Evolutionary conservation across 139 green algal species (phyloP).

Genomic region (Diplosphaera chodatii): DNA sequence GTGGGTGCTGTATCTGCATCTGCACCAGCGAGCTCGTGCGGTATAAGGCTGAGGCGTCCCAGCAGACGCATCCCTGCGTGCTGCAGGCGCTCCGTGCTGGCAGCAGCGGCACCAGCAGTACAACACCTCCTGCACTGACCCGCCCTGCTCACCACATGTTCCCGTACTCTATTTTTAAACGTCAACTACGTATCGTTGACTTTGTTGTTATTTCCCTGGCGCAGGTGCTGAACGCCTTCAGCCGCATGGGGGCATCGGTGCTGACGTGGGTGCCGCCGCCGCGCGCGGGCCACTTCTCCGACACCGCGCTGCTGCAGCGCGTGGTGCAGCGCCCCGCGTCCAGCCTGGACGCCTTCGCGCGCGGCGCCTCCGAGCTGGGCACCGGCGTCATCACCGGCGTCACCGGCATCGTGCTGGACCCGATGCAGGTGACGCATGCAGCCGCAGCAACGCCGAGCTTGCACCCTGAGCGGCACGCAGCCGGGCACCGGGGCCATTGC

Average conservation of each 20-base stretch:
- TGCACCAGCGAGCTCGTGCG: no score
- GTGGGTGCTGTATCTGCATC: no score
- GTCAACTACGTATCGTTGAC: no score
- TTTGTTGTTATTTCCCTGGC: no score
- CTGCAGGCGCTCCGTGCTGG: no score
- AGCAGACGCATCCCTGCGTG: no score
- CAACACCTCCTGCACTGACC: no score
- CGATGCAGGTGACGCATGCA: conserved; percentile 41
- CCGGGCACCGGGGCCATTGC: background rate
- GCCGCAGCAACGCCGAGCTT: no score
- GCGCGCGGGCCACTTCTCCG: conserved; percentile 37
- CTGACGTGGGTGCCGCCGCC: conserved; percentile 58
- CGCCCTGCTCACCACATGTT: no score
- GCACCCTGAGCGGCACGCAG: background rate
- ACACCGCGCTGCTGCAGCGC: conserved; percentile 47
- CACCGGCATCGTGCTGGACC: conserved; percentile 57
- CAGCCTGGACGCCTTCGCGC: conserved; percentile 52
- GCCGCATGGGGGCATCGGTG: conserved; percentile 44
- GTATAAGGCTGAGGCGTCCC: no score
- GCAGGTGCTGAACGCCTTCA: conserved; percentile 58
- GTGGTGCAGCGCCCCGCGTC: conserved; percentile 52
- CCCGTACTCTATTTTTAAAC: no score
- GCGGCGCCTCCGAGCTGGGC: conserved; percentile 39
- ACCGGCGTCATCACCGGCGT: conserved; percentile 40
- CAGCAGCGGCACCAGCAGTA: no score